Base-by-base conservation (phyloP, 169 alveolate species). In the Ichthyophthirius multifiliis region DNA sequence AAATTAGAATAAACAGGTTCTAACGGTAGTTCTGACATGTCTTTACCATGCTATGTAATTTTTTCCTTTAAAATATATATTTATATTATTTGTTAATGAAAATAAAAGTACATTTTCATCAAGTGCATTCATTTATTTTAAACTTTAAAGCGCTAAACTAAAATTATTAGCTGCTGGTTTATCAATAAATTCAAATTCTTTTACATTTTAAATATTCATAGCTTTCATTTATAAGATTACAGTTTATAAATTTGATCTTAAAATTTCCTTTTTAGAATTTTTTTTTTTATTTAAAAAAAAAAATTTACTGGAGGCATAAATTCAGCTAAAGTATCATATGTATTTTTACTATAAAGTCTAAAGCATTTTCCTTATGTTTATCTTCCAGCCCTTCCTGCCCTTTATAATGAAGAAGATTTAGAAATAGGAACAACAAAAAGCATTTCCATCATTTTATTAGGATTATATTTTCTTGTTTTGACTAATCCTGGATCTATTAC, bases 221-320 rank as follows among this genome's bases (percentile, higher is more conserved):
- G 95, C 92, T 77, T 91, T 89, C 67, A 93, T 85, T 76, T 89
- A 83, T 15, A 93, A 63, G 44, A 92, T 87, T 1, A 90, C 93
- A 41, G 92, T 82, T 73, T 92, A 83, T 41, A 93, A 74, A 89
- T 93, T 93, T 30, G 89, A 83, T 85, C 95, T 87, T 44, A 91
- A 48, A 39, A 93, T 93, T 75, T 93, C 97, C 73, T 79, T 67
- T 39, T 43, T 3, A 23, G 1, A 15, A 2, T 43, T n/a, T 65
- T 16, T 64, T 99, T 92, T 83, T 96, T 95, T 47, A 97, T 97
- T 93, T 97, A 99, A 16, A 99, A 99, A 45, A 92, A 89, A 32
- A 95, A 3, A 13, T 39, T 3, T 79, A 79, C 85, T n/a, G 97
- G 97, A 16, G 82, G 84, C 64, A 90, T 88, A 71, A 63, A 74